Percentiles rank a stretch among this genome's conserved stretches.
phyloP scores from a whole-genome alignment of 2,329 filamentous ascomycete species.

The Claviceps sp. region DNA sequence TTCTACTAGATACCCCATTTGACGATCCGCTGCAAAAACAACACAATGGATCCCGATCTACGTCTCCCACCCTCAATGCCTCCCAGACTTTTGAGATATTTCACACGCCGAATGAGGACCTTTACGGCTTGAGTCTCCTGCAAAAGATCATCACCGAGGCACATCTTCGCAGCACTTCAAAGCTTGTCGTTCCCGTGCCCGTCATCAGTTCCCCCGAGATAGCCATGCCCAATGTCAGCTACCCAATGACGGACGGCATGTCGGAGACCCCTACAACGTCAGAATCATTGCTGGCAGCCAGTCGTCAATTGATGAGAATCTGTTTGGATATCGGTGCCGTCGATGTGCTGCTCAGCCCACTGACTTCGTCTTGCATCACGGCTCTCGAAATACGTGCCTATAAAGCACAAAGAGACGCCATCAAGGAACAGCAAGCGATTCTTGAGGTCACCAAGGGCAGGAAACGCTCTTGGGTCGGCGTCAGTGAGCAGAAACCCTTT shows the following conservation, averaged over 20 bases:
- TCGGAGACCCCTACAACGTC: constrained; percentile 21
- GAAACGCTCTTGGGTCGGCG: constrained; percentile 84
- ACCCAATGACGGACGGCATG: constrained; percentile 24
- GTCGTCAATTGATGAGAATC: constrained; percentile 41
- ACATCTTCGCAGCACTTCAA: constrained; percentile 40
- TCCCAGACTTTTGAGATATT: constrained; percentile 23
- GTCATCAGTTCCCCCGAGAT: constrained; percentile 30
- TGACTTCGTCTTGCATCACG: constrained; percentile 60
- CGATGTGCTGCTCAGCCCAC: constrained; percentile 71
- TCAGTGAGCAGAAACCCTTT: constrained; percentile 74
- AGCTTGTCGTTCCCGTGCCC: constrained; percentile 42
- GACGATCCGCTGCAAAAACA: constrained; percentile 31
- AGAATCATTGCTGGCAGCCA: constrained; percentile 15
- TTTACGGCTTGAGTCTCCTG: constrained; percentile 41
- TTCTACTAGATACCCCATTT: constrained; percentile 43
- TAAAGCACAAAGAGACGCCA: constrained; percentile 63
- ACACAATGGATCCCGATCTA: constrained; percentile 21
- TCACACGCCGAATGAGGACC: constrained; percentile 30
- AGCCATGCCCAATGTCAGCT: constrained; percentile 13
- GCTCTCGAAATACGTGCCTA: constrained; percentile 74
- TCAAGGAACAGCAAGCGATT: constrained; percentile 58
- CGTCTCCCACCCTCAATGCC: constrained; percentile 30
- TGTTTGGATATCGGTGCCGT: constrained; percentile 78
- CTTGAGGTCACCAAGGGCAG: constrained; percentile 60
- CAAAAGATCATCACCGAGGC: constrained; percentile 46